Conservation (phyloP, 164 flowering plant genomes). For the Dillenia turbinata region DNA sequence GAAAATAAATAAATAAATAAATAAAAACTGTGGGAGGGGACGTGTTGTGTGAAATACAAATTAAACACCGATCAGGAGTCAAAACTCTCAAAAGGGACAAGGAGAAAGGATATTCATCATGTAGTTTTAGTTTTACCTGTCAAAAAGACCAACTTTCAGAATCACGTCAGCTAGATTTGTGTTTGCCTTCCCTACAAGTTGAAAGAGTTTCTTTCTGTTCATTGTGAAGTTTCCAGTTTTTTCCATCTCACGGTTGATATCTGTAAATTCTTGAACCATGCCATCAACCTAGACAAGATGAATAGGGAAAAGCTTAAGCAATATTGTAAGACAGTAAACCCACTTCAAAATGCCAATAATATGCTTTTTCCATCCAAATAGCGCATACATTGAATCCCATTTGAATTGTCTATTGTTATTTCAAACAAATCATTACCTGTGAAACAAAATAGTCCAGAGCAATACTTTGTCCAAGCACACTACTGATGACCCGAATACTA, state of each 20-base stretch:
- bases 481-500: slow-evolving; percentile 72
- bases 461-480: slow-evolving; percentile 92
- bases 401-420: background rate
- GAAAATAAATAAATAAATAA: too few species aligned
- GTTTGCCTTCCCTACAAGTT: slow-evolving; percentile 90
- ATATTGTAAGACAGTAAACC: too few species aligned
- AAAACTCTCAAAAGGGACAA: too few species aligned
- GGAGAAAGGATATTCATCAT: too few species aligned
- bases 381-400: background rate
- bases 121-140: slow-evolving; percentile 41
- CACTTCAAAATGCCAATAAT: too few species aligned
- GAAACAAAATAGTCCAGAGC: slow-evolving; percentile 87
- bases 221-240: slow-evolving; percentile 84
- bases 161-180: slow-evolving; percentile 86
- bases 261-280: slow-evolving; percentile 75
- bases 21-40: too few species aligned
- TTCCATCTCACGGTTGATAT: slow-evolving; percentile 84
- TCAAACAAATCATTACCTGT: slow-evolving; percentile 42
- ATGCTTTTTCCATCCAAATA: too few species aligned
- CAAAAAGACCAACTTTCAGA: slow-evolving; percentile 86
- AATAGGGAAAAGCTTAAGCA: background rate
- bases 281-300: slow-evolving; percentile 57
- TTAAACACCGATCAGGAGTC: too few species aligned
- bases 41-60: too few species aligned
- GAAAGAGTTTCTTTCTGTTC: slow-evolving; percentile 76